phyloP scores from a whole-genome alignment of 2,329 filamentous ascomycete genomes.

The Phialemonium atrogriseum region DNA sequence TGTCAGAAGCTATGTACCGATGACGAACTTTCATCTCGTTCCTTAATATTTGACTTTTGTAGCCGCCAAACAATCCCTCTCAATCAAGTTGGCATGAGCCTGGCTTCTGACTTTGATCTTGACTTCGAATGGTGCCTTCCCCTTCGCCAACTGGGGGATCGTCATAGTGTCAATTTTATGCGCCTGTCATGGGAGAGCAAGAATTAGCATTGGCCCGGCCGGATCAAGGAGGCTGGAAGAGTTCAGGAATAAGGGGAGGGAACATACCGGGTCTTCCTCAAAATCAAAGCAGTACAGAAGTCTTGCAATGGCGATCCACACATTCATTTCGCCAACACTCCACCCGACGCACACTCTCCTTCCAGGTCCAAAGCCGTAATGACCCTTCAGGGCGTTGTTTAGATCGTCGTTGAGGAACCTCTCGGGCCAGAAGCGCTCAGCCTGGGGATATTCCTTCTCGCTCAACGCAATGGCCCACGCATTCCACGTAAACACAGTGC shows the following conservation, averaged over 20 bases:
- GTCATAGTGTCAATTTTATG: constrained; percentile 1
- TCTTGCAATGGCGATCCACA: constrained; percentile 22
- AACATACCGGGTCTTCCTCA: no score
- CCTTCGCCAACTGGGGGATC: not conserved
- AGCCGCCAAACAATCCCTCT: not conserved
- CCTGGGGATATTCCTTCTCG: not conserved
- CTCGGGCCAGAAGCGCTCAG: not conserved
- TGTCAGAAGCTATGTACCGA: no score
- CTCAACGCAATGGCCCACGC: not conserved
- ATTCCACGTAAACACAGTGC: constrained; percentile 24
- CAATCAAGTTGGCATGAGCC: not conserved
- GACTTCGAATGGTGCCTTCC: not conserved
- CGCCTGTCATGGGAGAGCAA: not conserved
- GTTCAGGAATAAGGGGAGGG: no score
- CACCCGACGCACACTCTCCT: constrained; percentile 23
- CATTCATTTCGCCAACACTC: constrained; percentile 18
- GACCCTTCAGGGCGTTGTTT: constrained; percentile 17
- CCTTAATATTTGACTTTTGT: not conserved
- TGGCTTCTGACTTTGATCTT: not conserved
- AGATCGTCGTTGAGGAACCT: not conserved
- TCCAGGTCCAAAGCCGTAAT: constrained; percentile 25
- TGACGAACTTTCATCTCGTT: no score
- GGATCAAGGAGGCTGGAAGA: no score
- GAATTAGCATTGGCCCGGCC: no score
- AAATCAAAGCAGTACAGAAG: constrained; percentile 20